Conservation (phyloP, 192 early-diverging fungal species). For the Backusella tarrabulga region DNA sequence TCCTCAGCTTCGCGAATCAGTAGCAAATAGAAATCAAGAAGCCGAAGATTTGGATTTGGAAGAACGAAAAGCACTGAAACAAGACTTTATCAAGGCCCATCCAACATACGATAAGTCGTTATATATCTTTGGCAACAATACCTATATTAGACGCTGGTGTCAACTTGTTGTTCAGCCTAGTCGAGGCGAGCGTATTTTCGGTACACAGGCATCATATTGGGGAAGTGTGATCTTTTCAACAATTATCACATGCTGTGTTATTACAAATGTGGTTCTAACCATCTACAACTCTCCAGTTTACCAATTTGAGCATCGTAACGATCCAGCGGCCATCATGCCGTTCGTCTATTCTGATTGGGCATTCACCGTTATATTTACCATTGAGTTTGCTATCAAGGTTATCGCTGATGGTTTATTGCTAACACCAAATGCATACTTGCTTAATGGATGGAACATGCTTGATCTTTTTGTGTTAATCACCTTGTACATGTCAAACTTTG, state of each 20-base stretch:
- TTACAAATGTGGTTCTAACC: constrained; percentile 47
- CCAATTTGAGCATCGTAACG: constrained; percentile 37
- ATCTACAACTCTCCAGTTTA: constrained; percentile 47
- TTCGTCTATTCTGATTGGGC: constrained; percentile 39
- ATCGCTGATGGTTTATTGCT: constrained; percentile 60
- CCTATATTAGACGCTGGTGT: constrained; percentile 44
- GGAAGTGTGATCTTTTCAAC: constrained; percentile 44
- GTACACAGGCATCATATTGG: constrained; percentile 36
- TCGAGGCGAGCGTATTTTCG: constrained; percentile 47
- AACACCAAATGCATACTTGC: constrained; percentile 60
- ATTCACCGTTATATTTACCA: constrained; percentile 51
- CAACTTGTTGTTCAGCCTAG: constrained; percentile 51
- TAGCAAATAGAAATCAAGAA: constrained; percentile 24
- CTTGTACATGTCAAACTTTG: constrained; percentile 47
- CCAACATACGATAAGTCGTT: constrained; percentile 52
- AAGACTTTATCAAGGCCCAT: constrained; percentile 42
- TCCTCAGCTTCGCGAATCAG: constrained; percentile 15
- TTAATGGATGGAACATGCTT: constrained; percentile 56
- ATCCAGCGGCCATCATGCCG: not conserved
- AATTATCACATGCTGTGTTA: constrained; percentile 45
- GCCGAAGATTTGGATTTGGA: constrained; percentile 26
- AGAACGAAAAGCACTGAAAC: constrained; percentile 40
- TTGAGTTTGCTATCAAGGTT: constrained; percentile 54
- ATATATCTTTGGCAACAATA: constrained; percentile 48
- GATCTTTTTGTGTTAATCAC: constrained; percentile 60